phyloP scores from a whole-genome alignment of 805 yeast species.

The Cyberlindnera euphorbiae region DNA sequence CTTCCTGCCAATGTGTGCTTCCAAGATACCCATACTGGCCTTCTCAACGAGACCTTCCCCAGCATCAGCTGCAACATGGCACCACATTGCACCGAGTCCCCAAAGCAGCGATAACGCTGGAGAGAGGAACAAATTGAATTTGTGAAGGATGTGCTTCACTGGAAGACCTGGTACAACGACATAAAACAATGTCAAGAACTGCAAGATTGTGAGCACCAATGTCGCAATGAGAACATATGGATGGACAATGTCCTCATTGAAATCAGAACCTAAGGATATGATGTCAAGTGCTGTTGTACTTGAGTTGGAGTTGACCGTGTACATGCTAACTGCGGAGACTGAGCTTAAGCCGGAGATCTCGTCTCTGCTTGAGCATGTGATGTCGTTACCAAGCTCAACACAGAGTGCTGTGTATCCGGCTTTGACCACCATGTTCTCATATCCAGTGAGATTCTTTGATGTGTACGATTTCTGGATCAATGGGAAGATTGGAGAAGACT shows the following conservation, averaged over 20 bases:
- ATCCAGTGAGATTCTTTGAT: conserved; percentile 28
- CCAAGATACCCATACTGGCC: conserved; percentile 46
- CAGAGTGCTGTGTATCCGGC: conserved; percentile 59
- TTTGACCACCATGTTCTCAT: conserved; percentile 39
- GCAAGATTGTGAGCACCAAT: conserved; percentile 37
- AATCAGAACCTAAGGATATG: conserved; percentile 40
- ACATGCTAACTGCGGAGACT: conserved; percentile 32
- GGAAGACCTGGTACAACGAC: conserved; percentile 48
- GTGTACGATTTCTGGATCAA: conserved; percentile 36
- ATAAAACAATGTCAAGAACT: conserved; percentile 40
- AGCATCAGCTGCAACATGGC: conserved; percentile 50
- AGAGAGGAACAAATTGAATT: conserved; percentile 29
- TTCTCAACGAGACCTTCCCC: conserved; percentile 39
- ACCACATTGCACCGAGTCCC: conserved; percentile 65
- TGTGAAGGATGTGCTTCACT: conserved; percentile 24
- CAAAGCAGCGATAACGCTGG: conserved; percentile 41
- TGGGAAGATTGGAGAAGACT: conserved; percentile 37
- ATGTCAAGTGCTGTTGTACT: conserved; percentile 37
- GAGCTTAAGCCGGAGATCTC: conserved; percentile 24
- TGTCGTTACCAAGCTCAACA: conserved; percentile 31
- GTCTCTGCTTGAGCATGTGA: conserved; percentile 34
- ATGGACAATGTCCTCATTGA: conserved; percentile 43
- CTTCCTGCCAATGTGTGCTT: conserved; percentile 41
- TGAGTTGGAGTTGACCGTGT: conserved; percentile 29
- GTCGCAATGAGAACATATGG: conserved; percentile 50